Percentiles rank a stretch among this genome's conserved stretches.
Conservation (phyloP, 2,329 filamentous ascomycete species). For the Ophiocordyceps sinensis region DNA sequence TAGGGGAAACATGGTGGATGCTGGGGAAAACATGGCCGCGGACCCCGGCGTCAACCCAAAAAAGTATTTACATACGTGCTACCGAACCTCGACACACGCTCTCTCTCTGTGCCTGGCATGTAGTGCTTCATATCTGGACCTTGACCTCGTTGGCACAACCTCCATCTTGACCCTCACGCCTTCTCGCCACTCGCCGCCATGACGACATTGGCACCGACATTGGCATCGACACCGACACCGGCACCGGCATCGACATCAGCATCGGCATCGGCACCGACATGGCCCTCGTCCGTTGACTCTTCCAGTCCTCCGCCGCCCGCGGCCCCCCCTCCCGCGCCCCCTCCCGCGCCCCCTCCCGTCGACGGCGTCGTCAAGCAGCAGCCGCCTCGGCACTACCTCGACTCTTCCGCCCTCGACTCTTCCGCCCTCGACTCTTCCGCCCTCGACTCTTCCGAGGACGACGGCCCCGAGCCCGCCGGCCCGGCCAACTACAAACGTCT, state of each 20-base stretch:
- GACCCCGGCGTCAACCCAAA: no score
- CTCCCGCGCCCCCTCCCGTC: no score
- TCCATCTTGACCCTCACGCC: not conserved
- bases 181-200: not conserved
- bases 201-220: not conserved
- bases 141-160: not conserved
- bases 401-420: no score
- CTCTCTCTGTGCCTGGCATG: not conserved
- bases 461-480: not conserved
- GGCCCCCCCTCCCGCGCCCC: no score
- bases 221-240: not conserved
- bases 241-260: not conserved
- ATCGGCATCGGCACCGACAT: not conserved
- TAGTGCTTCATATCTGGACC: not conserved
- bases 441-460: not conserved
- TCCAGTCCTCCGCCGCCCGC: no score
- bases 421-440: no score
- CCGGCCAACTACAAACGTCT: constrained; percentile 37
- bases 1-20: no score
- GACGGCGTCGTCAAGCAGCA: not conserved
- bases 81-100: not conserved
- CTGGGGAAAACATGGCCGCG: no score
- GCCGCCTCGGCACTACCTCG: not conserved
- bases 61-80: not conserved
- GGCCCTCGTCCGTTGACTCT: no score